Base-by-base conservation (phyloP, 495 filamentous ascomycete genomes). In the Neurospora cerealis region DNA sequence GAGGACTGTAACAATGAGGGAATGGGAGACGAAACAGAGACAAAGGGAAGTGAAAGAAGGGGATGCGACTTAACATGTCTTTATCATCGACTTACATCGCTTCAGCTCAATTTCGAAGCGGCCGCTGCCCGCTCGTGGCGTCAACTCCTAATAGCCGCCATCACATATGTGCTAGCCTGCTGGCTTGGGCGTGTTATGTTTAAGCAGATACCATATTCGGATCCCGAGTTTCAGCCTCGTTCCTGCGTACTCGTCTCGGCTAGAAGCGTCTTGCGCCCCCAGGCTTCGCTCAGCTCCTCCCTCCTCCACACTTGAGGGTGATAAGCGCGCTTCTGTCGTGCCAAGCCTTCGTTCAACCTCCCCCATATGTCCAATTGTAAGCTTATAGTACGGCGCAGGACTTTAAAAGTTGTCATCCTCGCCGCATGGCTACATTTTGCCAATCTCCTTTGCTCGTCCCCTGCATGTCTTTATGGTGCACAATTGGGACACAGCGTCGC, bases 1-100 rank as follows among this genome's bases (percentile, higher is more conserved):
- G 75, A 42, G 34, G 69, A 17, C 36, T 72, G 17, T 62, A 78
- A 46, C 72, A 48, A 48, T n/a, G 44, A 48, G 8, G 3, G 9
- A 48, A 48, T 11, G 9, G 1, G n/a, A 48, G 46, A n/a, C 9
- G n/a, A 48, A 48, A 13, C n/a, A 4, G 46, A 24, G 46, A 48
- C 10, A 48, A 48, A 48, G 3, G n/a, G n/a, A 24, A 48, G 8
- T 11, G n/a, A 21, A 24, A 48, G n/a, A 24, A 11, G n/a, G 46
- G n/a, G 9, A 24, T 5, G n/a, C 3, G 44, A 11, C 19, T 48
- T 10, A 3, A 21, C 8, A n/a, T 10, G 44, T 21, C 44, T 46
- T 54, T 24, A 24, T 24, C 1, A 2, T 6, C 11, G 48, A 15
- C 48, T 28, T 24, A 54, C 46, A 54, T 54, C 0, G n/a, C 46